These are phyloP conservation scores for Aspergillus persii DNA, from an alignment of 2,329 filamentous ascomycete genomes.

Conservation along the genomic window DNA sequence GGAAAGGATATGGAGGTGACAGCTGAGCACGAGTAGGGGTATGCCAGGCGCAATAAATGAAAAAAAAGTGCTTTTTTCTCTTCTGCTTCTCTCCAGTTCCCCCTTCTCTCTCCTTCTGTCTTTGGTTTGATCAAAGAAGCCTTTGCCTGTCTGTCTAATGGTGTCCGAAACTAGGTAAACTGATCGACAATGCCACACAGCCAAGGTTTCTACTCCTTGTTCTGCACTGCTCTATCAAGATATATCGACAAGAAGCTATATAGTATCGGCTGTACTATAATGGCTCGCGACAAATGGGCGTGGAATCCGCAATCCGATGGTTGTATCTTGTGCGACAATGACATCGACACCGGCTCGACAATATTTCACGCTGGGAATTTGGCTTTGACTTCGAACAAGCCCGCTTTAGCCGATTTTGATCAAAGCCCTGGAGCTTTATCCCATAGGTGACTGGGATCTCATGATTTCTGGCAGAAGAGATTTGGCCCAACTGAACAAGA, in stretches of 20 bases:
- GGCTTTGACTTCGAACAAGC: constrained; percentile 10
- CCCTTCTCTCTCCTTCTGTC: constrained; percentile 28
- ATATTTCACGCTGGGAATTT: constrained; percentile 14
- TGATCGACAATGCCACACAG: constrained; percentile 40
- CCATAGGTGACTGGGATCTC: constrained; percentile 10
- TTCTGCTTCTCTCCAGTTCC: background rate
- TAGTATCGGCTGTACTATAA: constrained; percentile 52
- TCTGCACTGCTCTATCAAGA: constrained; percentile 68
- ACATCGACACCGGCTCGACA: constrained; percentile 20
- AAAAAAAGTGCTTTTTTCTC: constrained; percentile 12
- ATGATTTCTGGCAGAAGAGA: constrained; percentile 13
- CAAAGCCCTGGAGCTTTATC: constrained; percentile 9
- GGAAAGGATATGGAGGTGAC: constrained; percentile 22
- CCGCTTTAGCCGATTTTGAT: constrained; percentile 10
- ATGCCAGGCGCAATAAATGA: constrained; percentile 38
- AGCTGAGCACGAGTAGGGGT: constrained; percentile 26
- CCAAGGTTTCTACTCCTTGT: constrained; percentile 48
- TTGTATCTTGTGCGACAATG: constrained; percentile 23
- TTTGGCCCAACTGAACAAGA: constrained; percentile 9
- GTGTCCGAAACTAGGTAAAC: constrained; percentile 67
- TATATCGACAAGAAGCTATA: constrained; percentile 68
- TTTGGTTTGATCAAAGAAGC: constrained; percentile 34
- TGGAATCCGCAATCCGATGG: constrained; percentile 27
- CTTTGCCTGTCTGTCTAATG: constrained; percentile 70
- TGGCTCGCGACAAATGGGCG: constrained; percentile 38